Evolutionary conservation across 805 yeast species (phyloP), one percentile per base, ranked within the genome.

Genomic region (Yarrowia bubula): DNA sequence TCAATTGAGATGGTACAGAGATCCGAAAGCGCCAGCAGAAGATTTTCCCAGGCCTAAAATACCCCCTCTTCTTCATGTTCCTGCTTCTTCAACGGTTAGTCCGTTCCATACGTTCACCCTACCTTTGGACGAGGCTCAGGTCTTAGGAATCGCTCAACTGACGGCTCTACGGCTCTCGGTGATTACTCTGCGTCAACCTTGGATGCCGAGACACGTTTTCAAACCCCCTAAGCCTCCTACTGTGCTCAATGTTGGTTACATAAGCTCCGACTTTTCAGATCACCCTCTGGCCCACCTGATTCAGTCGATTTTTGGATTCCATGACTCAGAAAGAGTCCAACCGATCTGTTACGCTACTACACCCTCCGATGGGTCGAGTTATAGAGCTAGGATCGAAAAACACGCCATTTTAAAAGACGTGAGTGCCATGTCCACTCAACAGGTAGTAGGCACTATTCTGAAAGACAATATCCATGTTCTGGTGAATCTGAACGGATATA

Each of bases 21-120:
- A 51, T 8, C 58, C 43, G 0, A 14, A 51, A 14, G 32, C 58
- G 1, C 13, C 42, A 3, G n/a, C 58, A 1, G 42, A 37, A 4
- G n/a, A 51, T 3, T 51, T 51, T 3, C 33, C 35, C 1, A 33
- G 58, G 9, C 58, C 58, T 10, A 18, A 10, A n/a, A 14, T 51
- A 2, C 58, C 58, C 5, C 58, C 58, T n/a, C 13, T 51, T 13
- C 58, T 51, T n/a, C 58, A 37, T 9, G 13, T 70, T 7, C 76
- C 76, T 9, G 66, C 71, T 1, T 72, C 73, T 5, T 70, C 75
- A 8, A 70, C 75, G 3, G 68, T 74, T 2, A 65, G 73, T 7
- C 76, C 76, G 8, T 74, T 74, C 61, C 76, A 74, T 43, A 72
- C 76, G 1, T 74, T 74, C 53, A 73, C 75, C 6, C 66, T 74